These are phyloP conservation scores for Fraxinus xanthoxyloides DNA, from an alignment of 305 asterid species.

Conservation along the genomic window DNA sequence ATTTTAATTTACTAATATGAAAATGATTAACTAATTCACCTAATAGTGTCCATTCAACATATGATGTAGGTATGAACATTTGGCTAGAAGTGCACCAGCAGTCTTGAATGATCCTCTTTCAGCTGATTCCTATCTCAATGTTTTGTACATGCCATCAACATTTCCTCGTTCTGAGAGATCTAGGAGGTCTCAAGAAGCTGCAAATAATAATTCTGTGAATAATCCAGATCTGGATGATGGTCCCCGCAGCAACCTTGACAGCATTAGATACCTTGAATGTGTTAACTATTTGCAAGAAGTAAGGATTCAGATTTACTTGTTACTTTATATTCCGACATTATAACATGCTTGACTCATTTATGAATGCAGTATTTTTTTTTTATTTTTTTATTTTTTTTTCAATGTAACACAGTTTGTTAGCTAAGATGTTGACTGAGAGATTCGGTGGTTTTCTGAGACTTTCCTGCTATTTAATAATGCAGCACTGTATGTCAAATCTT, in stretches of 20 bases:
- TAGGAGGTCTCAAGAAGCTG: conserved; percentile 63
- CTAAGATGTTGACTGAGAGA: conserved; percentile 11
- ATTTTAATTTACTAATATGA: conserved; percentile 16
- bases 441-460: conserved; percentile 15
- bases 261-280: conserved; percentile 83
- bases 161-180: conserved; percentile 97
- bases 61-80: conserved; percentile 80
- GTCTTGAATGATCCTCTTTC: conserved; percentile 96
- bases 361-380: background rate
- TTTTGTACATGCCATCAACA: conserved; percentile 93
- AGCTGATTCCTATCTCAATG: conserved; percentile 97
- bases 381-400: background rate
- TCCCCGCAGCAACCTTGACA: conserved; percentile 94
- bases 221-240: conserved; percentile 60
- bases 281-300: conserved; percentile 85
- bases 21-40: conserved; percentile 11
- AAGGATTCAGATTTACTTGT: conserved; percentile 32
- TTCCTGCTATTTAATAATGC: conserved; percentile 11
- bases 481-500: background rate
- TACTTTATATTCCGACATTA: conserved; percentile 18
- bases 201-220: conserved; percentile 48
- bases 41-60: conserved; percentile 27
- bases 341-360: conserved; percentile 10
- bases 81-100: conserved; percentile 97
- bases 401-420: conserved; percentile 4